Conservation (phyloP, 2,329 filamentous ascomycete genomes). For the Hymenoscyphus infarciens region DNA sequence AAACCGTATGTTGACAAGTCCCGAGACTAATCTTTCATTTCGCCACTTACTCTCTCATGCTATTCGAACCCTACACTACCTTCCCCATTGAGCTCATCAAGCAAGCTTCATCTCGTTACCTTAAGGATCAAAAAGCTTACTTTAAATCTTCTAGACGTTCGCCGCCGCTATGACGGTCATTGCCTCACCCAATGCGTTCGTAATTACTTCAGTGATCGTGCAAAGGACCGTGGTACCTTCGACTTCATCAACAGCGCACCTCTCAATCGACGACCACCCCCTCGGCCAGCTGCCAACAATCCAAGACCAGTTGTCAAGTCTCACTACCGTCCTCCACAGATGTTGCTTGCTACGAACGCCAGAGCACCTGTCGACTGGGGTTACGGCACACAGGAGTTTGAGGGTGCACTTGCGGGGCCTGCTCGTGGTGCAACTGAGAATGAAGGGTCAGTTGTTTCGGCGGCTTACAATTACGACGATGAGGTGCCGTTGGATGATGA, state of each 20-base stretch:
- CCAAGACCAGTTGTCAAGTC: neutral
- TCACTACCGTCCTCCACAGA: neutral
- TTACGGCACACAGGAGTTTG: neutral
- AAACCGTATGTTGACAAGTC: neutral
- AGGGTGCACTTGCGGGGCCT: neutral
- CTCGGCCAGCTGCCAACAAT: neutral
- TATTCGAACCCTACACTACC: neutral
- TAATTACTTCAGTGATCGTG: neutral
- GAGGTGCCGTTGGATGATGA: neutral
- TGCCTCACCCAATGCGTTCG: neutral
- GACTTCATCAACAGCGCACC: conserved; percentile 1
- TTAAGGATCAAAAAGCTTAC: neutral
- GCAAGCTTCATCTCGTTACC: neutral
- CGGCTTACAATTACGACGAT: no score
- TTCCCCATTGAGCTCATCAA: neutral
- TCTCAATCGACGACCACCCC: neutral
- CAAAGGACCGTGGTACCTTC: neutral
- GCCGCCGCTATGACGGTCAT: neutral
- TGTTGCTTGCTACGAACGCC: neutral
- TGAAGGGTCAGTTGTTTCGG: neutral
- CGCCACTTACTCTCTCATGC: neutral
- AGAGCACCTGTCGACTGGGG: neutral
- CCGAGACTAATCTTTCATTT: neutral
- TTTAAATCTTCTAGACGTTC: neutral
- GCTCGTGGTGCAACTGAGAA: neutral